Evolutionary conservation across 2,329 filamentous ascomycete species (phyloP).

Genomic region (Ophiocordyceps camponoti-leonardi): DNA sequence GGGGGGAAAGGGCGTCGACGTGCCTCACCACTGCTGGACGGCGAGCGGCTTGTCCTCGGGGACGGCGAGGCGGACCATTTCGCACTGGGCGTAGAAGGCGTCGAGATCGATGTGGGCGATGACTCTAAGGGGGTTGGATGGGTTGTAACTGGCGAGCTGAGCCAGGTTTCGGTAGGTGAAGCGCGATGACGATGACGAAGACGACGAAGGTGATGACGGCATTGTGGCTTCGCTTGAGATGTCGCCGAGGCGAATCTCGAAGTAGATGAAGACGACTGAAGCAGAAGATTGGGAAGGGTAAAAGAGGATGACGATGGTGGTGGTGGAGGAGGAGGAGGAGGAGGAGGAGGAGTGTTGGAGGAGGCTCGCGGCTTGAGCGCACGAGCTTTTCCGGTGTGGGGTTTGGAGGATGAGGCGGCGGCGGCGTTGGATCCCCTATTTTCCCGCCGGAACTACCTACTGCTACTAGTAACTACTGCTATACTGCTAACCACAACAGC

Average conservation of each 20-base stretch:
- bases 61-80: conserved; percentile 70
- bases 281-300: background rate
- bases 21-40: conserved; percentile 69
- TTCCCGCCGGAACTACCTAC: background rate
- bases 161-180: conserved; percentile 77
- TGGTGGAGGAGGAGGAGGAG: too few species aligned
- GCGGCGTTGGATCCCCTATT: background rate
- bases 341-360: too few species aligned
- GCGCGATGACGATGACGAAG: conserved; percentile 40
- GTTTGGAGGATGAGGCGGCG: background rate
- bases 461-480: too few species aligned
- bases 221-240: background rate
- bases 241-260: too few species aligned
- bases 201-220: background rate
- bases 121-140: conserved; percentile 64
- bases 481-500: too few species aligned
- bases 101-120: conserved; percentile 90
- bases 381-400: background rate
- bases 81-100: conserved; percentile 94
- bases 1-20: background rate
- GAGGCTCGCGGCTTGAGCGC: background rate
- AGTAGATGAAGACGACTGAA: background rate
- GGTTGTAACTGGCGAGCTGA: conserved; percentile 53
- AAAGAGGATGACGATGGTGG: background rate
- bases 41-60: conserved; percentile 66